Conservation (phyloP, 805 yeast genomes). For the fission yeast (Schizosaccharomyces pombe) region DNA sequence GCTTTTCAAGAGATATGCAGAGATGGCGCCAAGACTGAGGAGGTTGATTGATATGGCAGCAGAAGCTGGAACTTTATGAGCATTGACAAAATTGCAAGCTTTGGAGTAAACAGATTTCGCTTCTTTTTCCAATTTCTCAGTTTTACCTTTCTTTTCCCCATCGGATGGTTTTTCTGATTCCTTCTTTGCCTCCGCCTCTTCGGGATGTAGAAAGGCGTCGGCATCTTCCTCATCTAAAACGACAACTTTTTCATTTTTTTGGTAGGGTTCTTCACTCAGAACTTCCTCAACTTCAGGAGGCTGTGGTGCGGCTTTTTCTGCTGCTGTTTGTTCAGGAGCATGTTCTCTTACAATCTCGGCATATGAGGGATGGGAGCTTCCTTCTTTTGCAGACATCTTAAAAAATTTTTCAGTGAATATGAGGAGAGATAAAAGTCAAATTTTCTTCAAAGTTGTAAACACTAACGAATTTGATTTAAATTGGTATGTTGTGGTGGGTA, state of each 20-base stretch:
- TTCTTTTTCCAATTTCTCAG: background rate
- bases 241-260: background rate
- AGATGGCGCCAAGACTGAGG: background rate
- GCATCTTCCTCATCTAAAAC: background rate
- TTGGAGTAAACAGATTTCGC: background rate
- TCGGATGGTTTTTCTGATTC: background rate
- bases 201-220: background rate
- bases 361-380: background rate
- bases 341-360: background rate
- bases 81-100: background rate
- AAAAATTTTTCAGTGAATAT: too few relatives aligned
- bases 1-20: background rate
- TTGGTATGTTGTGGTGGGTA: too few relatives aligned
- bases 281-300: background rate
- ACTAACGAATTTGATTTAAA: too few relatives aligned
- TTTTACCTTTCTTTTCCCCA: background rate
- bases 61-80: background rate
- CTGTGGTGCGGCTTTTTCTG: background rate
- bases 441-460: too few relatives aligned
- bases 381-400: background rate
- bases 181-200: background rate
- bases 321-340: background rate
- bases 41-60: background rate
- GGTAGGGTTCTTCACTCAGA: background rate
- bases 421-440: too few relatives aligned